Conservation (phyloP, 179 eudicot species). For the Silene coronaria region DNA sequence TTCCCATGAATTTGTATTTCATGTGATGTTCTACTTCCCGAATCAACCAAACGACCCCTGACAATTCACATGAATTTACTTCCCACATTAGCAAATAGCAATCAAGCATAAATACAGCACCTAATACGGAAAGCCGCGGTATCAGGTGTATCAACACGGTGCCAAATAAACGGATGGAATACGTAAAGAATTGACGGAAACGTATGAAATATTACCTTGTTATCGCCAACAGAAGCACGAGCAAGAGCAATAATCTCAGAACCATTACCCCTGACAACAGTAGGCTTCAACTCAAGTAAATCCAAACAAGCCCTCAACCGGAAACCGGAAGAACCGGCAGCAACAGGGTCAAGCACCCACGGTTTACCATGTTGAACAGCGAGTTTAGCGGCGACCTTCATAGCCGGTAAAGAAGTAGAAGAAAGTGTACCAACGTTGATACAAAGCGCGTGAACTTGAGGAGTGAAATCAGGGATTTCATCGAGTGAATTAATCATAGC, state of each 20-base stretch:
- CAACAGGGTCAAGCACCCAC: constrained; percentile 96
- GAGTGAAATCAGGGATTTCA: constrained; percentile 79
- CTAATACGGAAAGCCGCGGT: too few relatives aligned
- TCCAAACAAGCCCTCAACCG: constrained; percentile 78
- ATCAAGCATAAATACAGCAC: too few relatives aligned
- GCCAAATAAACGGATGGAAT: not conserved
- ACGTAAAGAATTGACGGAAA: not conserved
- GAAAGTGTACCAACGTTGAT: constrained; percentile 74
- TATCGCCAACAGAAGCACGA: constrained; percentile 40
- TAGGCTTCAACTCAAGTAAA: constrained; percentile 50
- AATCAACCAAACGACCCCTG: too few relatives aligned
- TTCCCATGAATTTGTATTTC: too few relatives aligned
- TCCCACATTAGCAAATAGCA: too few relatives aligned
- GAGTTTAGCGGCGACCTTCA: constrained; percentile 54
- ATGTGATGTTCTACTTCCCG: too few relatives aligned
- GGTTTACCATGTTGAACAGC: constrained; percentile 42
- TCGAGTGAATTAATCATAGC: constrained; percentile 60
- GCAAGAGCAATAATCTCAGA: constrained; percentile 78
- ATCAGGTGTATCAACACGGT: too few relatives aligned
- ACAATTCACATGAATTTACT: too few relatives aligned
- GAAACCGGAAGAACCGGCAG: constrained; percentile 62
- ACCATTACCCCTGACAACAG: constrained; percentile 78
- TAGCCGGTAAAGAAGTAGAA: constrained; percentile 59
- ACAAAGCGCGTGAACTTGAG: constrained; percentile 45
- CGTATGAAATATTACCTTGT: constrained; percentile 48